Base-by-base conservation (phyloP, 176 grass and related monocot species). In the Oryza glumipatula region DNA sequence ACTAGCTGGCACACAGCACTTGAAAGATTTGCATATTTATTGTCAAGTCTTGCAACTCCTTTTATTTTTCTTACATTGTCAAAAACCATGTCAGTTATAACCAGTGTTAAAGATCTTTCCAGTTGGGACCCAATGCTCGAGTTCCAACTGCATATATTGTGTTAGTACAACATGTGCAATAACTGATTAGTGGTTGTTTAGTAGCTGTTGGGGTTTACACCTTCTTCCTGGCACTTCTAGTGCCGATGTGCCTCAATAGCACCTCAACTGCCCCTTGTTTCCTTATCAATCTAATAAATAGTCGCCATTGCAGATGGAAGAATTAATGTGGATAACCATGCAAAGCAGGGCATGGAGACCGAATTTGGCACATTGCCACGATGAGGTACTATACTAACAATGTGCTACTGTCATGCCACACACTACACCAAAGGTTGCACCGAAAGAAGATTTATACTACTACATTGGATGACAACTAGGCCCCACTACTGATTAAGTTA, bases 271-370 rank as follows among this genome's bases (percentile, higher is more conserved):
- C 74, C 80, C 21, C 23, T 23, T 68, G 41, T 9, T 63, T 79
- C 79, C 38, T 49, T 67, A 46, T 80, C 79, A 64, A 49, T 70
- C 17, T 67, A 76, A 80, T 94, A 83, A 94, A 77, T 85, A 80
- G 92, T 80, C 88, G 66, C 88, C 86, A 68, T 91, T 88, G 73
- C 65, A 72, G 92, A 86, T 94, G 92, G 49, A 47, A 49, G 70
- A 36, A 77, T 80, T 71, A 86, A 82, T 88, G 81, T 30, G 44
- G 78, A 69, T 86, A 88, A 70, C 67, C 45, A 85, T 71, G 71
- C 72, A 63, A n/a, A 43, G 30, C 72, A 44, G 76, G 38, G 68
- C 33, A 61, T 70, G 75, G 80, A 81, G 83, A 61, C 67, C 36
- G 23, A 43, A 8, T 39, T 48, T 60, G 63, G 19, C 74, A 67